Evolutionary conservation across 768 basidiomycete genomes (phyloP).

Genomic region (Russula earlei): DNA sequence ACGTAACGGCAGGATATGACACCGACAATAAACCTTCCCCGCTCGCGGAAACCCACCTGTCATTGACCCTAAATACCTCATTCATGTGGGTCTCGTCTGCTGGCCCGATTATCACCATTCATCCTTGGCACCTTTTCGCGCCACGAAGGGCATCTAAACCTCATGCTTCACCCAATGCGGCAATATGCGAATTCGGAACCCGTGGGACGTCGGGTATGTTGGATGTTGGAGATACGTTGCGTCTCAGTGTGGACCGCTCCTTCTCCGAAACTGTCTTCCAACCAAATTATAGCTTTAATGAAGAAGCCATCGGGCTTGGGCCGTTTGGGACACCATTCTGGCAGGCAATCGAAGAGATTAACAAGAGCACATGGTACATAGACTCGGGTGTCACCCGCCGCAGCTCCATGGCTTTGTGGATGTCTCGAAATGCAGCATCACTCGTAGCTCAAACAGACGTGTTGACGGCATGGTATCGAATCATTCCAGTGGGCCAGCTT

Average conservation of each 20-base stretch:
- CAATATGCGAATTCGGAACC: neutral
- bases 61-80: neutral
- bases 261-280: neutral
- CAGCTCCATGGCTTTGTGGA: neutral
- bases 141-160: neutral
- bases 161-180: neutral
- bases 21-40: neutral
- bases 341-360: neutral
- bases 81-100: neutral
- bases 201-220: neutral
- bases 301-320: neutral
- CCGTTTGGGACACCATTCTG: neutral
- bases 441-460: neutral
- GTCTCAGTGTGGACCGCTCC: neutral
- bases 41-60: neutral
- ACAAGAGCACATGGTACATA: neutral
- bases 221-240: neutral
- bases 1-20: constrained; percentile 1
- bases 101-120: constrained; percentile 3
- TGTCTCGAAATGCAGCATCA: neutral
- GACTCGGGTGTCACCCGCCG: neutral
- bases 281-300: neutral
- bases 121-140: neutral
- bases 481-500: neutral
- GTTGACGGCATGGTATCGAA: neutral